Conservation (phyloP, 192 early-diverging fungal species). For the Podila epicladia region DNA sequence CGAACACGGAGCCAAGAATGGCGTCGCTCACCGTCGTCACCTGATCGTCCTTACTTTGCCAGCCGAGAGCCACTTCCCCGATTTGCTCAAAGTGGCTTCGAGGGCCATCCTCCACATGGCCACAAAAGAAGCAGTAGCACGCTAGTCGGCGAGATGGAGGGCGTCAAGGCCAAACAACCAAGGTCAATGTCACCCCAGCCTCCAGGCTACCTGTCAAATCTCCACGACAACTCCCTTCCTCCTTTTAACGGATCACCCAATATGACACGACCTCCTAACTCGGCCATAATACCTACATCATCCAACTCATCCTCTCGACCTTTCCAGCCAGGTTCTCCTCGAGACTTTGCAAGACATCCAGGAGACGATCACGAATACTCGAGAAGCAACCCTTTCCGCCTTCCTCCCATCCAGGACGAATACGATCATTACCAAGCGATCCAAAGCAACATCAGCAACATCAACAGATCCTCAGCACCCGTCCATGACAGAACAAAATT, state of each 20-base stretch:
- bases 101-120: too few relatives aligned
- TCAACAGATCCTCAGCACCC: neutral
- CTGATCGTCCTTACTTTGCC: slow-evolving; percentile 4
- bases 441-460: neutral
- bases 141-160: too few relatives aligned
- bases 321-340: neutral
- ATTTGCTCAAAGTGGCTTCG: too few relatives aligned
- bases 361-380: neutral
- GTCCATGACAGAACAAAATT: neutral
- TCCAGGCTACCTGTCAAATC: too few relatives aligned
- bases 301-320: neutral
- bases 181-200: too few relatives aligned
- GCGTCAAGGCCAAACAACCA: too few relatives aligned
- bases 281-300: too few relatives aligned
- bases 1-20: slow-evolving; percentile 1
- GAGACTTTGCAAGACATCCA: neutral
- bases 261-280: too few relatives aligned
- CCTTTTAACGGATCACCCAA: too few relatives aligned
- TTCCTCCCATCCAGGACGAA: neutral
- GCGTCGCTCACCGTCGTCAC: neutral
- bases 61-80: neutral
- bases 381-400: neutral
- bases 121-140: too few relatives aligned
- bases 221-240: too few relatives aligned
- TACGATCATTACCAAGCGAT: neutral